A percentile compares a stretch with the other conserved stretches of the same genome.
phyloP scores from a whole-genome alignment of 73 alveolate species.

The Stentor coeruleus region DNA sequence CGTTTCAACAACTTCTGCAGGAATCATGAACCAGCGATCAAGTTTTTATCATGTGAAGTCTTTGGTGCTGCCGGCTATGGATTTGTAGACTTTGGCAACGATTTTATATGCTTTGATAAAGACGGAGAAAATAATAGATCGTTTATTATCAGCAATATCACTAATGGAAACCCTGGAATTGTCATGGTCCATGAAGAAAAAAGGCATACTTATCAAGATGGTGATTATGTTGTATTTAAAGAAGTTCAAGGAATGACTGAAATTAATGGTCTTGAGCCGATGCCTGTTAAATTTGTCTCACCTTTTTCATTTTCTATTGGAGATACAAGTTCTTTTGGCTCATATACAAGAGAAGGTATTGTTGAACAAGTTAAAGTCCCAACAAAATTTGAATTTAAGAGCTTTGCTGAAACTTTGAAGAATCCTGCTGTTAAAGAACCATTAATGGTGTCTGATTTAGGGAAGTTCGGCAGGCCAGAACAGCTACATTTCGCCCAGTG shows the following conservation, averaged over 20 bases:
- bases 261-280: slow-evolving; percentile 89
- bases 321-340: slow-evolving; percentile 85
- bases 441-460: slow-evolving; percentile 42
- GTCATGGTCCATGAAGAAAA: slow-evolving; percentile 91
- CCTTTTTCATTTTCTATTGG: slow-evolving; percentile 85
- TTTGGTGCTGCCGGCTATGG: slow-evolving; percentile 88
- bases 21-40: slow-evolving; percentile 56
- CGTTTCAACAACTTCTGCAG: slow-evolving; percentile 76
- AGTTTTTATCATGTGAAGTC: slow-evolving; percentile 71
- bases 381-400: slow-evolving; percentile 29
- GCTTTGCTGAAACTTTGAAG: background rate
- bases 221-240: slow-evolving; percentile 90
- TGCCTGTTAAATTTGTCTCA: slow-evolving; percentile 78
- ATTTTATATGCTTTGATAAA: slow-evolving; percentile 50
- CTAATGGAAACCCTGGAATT: slow-evolving; percentile 71
- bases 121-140: slow-evolving; percentile 96
- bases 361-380: slow-evolving; percentile 91
- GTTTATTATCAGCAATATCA: slow-evolving; percentile 76
- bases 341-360: slow-evolving; percentile 92
- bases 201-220: slow-evolving; percentile 90
- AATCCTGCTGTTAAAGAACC: slow-evolving; percentile 15
- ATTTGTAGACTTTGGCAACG: slow-evolving; percentile 95
- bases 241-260: slow-evolving; percentile 99
- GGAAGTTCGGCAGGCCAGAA: slow-evolving; percentile 55
- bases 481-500: slow-evolving; percentile 55